Evolutionary conservation across 202 grass and related monocot genomes (phyloP).

Genomic region (Setaria italica): DNA sequence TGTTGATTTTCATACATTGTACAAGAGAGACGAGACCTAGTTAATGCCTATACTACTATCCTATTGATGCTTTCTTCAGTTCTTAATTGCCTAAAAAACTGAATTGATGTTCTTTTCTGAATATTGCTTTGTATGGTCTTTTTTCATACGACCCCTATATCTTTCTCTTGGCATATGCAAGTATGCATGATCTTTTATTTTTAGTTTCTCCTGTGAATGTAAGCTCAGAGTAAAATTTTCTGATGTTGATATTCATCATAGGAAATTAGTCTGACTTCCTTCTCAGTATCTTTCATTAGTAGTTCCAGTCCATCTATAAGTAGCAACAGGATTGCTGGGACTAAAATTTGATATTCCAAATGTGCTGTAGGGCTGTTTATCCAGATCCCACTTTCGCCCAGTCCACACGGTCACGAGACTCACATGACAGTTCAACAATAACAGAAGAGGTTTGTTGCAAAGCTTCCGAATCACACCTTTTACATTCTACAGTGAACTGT

Average conservation of each 20-base stretch:
- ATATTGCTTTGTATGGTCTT: neutral
- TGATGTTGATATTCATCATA: conserved; percentile 4
- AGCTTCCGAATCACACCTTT: neutral
- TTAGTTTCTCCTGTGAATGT: neutral
- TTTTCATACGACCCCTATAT: neutral
- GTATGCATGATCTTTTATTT: neutral
- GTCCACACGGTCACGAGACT: conserved; percentile 53
- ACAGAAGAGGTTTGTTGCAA: conserved; percentile 58
- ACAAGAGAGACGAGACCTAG: neutral
- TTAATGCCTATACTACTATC: neutral
- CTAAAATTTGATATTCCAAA: conserved; percentile 31
- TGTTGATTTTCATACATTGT: conserved; percentile 12
- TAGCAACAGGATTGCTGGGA: neutral
- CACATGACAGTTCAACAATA: conserved; percentile 59
- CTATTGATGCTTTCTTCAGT: neutral
- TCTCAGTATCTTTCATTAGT: conserved; percentile 14
- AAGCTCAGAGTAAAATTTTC: neutral
- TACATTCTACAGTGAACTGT: neutral
- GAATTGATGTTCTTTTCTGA: neutral
- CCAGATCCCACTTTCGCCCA: conserved; percentile 56
- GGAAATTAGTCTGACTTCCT: neutral
- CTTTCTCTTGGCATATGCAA: neutral
- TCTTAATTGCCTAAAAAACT: neutral
- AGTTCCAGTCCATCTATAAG: neutral
- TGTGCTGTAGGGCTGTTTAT: conserved; percentile 47